These are phyloP conservation scores for Penicillium sp. DNA, from an alignment of 2,329 filamentous ascomycete genomes.

Conservation along the genomic window DNA sequence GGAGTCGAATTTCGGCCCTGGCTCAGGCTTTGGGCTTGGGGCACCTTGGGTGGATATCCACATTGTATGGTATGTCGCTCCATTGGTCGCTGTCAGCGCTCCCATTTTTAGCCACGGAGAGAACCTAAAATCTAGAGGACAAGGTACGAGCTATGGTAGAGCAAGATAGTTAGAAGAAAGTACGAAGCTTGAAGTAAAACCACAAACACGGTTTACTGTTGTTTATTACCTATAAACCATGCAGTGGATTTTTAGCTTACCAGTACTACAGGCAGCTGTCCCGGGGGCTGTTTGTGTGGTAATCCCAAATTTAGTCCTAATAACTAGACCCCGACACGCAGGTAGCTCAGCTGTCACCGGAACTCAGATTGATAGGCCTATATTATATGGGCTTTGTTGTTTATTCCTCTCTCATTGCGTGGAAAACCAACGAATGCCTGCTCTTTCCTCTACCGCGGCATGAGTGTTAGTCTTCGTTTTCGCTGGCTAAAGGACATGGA, in stretches of 20 bases:
- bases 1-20: slow-evolving; percentile 11
- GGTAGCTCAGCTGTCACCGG: slow-evolving; percentile 15
- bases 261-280: neutral
- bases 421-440: neutral
- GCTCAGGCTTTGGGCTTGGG: slow-evolving; percentile 1
- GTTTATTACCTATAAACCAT: neutral
- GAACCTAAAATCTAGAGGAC: neutral
- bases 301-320: neutral
- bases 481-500: neutral
- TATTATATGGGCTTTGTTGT: neutral
- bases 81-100: slow-evolving; percentile 4
- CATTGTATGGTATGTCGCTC: neutral
- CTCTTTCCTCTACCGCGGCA: neutral
- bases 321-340: slow-evolving; percentile 1
- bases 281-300: neutral
- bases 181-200: neutral
- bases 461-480: neutral
- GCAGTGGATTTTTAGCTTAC: neutral
- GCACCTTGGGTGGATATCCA: slow-evolving; percentile 7
- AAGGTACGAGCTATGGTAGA: neutral
- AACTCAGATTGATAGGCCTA: slow-evolving; percentile 6
- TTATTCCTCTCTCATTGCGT: neutral
- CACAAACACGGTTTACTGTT: too few species aligned
- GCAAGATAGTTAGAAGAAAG: neutral
- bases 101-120: slow-evolving; percentile 10